These are phyloP conservation scores for Ambrosia hybrid DNA, from an alignment of 140 eudicot genomes.

Conservation along the genomic window DNA sequence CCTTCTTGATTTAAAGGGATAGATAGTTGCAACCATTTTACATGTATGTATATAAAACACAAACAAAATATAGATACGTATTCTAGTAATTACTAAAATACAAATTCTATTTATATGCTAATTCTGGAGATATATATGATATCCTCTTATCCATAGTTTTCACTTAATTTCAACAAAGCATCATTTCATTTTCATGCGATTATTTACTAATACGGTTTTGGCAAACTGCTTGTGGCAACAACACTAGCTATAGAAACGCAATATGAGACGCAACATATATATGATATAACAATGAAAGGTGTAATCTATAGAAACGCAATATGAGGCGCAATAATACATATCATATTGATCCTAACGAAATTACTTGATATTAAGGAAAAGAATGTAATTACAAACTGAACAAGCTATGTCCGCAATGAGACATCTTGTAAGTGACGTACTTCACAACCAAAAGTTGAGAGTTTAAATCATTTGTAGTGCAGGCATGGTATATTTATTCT, in stretches of 20 bases:
- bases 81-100: neutral
- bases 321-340: constrained; percentile 1
- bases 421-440: no score
- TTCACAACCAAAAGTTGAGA: no score
- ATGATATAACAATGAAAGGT: neutral
- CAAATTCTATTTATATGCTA: neutral
- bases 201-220: neutral
- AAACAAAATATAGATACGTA: neutral
- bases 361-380: constrained; percentile 3
- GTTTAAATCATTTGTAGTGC: no score
- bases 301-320: neutral
- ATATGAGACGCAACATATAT: neutral
- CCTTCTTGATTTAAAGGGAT: constrained; percentile 4
- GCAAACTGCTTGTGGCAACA: neutral
- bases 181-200: no score
- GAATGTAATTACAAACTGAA: no score
- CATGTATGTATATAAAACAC: neutral
- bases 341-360: neutral
- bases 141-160: no score
- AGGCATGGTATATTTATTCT: no score
- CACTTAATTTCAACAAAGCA: no score
- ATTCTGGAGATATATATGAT: no score
- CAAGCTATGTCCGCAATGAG: no score
- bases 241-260: constrained; percentile 2
- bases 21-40: constrained; percentile 9